Evolutionary conservation across 23 red algal species (phyloP), one percentile per base, ranked within the genome.

Genomic region (Chondrus crispus): DNA sequence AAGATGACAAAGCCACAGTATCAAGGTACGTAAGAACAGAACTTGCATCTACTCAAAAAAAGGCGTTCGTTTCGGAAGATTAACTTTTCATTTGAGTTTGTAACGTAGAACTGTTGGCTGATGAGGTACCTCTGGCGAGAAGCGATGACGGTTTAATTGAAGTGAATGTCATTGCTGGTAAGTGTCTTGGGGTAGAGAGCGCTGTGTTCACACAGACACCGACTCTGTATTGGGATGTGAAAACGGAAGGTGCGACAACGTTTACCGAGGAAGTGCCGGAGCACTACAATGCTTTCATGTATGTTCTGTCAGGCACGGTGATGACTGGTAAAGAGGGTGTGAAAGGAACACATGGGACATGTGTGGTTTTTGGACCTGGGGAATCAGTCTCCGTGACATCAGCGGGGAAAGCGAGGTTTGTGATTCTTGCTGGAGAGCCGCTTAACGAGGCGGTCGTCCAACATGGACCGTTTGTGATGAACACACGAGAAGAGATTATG

Each of bases 401-500:
- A 5, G 85, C 85, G 0, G 74, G 73, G 29, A 68, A 89, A 40
- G 63, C 82, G 49, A 80, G 96, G 49, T 94, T 98, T 91, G 85
- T 98, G 9, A 62, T 98, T 8, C 74, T 98, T 30, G 91, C 85
- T n/a, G 96, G 96, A 24, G 39, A 90, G 29, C 96, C 96, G 50
- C 44, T 95, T 8, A 70, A 91, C 18, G 96, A 98, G 64, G 85
- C 91, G 1, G 71, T 98, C 12, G 84, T 92, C 20, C 81, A 94
- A 80, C 89, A 94, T 41, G 96, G 96, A 16, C 96, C 96, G 2
- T 94, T 98, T 92, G 96, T 98, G 5, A 94, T 98, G 91, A 98
- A 91, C 45, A 95, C 87, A 4, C 51, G 75, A 44, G 91, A 98
- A 73, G 78, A 95, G 37, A 88, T 98, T 41, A 90, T 58, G 55